Evolutionary conservation across 805 yeast species (phyloP).

Genomic region (Candida sithepensis): DNA sequence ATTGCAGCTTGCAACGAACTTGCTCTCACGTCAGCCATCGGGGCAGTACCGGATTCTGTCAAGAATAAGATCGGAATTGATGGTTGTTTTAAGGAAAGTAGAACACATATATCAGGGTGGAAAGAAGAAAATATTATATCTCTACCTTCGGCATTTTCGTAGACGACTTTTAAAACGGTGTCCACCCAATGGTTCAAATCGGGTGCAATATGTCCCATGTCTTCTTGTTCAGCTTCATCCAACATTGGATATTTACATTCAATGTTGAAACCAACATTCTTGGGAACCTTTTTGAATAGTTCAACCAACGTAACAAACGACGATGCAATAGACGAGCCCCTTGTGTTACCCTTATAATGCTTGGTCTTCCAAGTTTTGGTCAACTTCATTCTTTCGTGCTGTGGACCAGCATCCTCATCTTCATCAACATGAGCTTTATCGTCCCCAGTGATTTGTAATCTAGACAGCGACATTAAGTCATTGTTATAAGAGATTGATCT

Average conservation of each 20-base stretch:
- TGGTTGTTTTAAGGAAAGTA: constrained; percentile 88
- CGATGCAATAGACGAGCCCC: constrained; percentile 88
- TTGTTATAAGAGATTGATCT: constrained; percentile 34
- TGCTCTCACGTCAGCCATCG: constrained; percentile 90
- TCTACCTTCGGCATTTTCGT: constrained; percentile 72
- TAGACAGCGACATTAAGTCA: constrained; percentile 5
- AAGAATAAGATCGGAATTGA: constrained; percentile 85
- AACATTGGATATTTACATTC: constrained; percentile 95
- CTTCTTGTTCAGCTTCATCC: constrained; percentile 86
- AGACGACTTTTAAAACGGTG: constrained; percentile 74
- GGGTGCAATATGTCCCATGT: constrained; percentile 77
- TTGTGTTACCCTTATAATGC: constrained; percentile 87
- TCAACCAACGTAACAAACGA: constrained; percentile 87
- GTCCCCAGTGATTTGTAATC: not conserved
- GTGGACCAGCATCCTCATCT: constrained; percentile 35
- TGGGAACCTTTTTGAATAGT: constrained; percentile 76
- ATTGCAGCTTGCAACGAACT: constrained; percentile 86
- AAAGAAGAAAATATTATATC: constrained; percentile 89
- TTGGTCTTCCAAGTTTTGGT: constrained; percentile 86
- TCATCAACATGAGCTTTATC: constrained; percentile 1
- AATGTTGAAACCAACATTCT: constrained; percentile 85
- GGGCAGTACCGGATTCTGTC: constrained; percentile 81
- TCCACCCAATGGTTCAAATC: constrained; percentile 88
- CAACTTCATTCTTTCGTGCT: constrained; percentile 66
- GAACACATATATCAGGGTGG: constrained; percentile 88